Conservation (phyloP, 176 grass and related monocot genomes). For the Carex scoparia region DNA sequence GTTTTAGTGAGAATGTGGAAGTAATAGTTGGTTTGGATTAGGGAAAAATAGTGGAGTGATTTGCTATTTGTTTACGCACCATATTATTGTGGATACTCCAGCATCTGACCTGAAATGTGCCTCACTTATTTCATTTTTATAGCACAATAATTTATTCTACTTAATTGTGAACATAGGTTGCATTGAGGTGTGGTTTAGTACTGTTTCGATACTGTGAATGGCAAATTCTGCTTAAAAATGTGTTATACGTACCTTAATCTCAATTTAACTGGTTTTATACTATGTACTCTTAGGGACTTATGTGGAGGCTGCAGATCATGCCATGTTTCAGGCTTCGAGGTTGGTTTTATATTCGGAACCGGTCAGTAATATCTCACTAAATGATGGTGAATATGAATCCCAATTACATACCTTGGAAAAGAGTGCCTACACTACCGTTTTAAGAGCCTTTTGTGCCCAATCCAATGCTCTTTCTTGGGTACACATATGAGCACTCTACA, state of each 20-base stretch:
- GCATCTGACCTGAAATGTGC: background rate
- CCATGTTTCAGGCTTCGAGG: background rate
- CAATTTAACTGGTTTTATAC: background rate
- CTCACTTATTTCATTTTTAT: background rate
- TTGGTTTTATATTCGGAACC: background rate
- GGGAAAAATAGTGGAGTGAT: background rate
- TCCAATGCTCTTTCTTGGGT: conserved; percentile 54
- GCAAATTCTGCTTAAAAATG: background rate
- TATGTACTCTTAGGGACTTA: background rate
- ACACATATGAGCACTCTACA: conserved; percentile 5
- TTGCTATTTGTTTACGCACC: background rate
- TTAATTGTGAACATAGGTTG: background rate
- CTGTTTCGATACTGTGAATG: background rate
- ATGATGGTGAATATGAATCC: conserved; percentile 34
- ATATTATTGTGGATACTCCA: background rate
- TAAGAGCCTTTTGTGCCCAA: conserved; percentile 61
- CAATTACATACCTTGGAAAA: conserved; percentile 58
- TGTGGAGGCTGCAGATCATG: background rate
- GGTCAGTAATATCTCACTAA: conserved; percentile 12
- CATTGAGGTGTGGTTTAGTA: background rate
- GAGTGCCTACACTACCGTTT: conserved; percentile 54
- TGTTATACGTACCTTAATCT: background rate
- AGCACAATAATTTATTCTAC: background rate
- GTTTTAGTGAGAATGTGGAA: background rate
- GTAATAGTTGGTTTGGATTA: background rate